A percentile compares a stretch with the other conserved stretches of the same genome.
Evolutionary conservation across 1,139 yeast species (phyloP).

Genomic region (Magnusiomyces magnusii): DNA sequence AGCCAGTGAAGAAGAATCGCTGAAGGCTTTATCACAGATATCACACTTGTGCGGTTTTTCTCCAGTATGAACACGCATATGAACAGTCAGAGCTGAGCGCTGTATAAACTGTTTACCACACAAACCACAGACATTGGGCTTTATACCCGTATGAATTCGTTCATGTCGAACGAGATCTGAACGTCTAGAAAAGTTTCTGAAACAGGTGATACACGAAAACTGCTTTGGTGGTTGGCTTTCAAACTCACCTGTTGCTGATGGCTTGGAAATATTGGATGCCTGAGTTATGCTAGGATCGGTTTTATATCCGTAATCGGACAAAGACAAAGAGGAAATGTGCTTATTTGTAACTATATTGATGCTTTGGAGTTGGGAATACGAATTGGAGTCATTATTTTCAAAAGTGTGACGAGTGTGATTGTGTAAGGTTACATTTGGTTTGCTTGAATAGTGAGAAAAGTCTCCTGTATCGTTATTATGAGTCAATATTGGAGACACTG

Average conservation of each 20-base stretch:
- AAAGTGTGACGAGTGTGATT: background rate
- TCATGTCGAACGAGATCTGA: constrained; percentile 65
- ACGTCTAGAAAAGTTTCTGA: constrained; percentile 47
- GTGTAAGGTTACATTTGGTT: background rate
- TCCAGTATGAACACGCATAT: constrained; percentile 77
- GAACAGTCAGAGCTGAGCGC: constrained; percentile 65
- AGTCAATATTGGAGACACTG: background rate
- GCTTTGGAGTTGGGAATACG: background rate
- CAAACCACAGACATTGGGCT: constrained; percentile 35
- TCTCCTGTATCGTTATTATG: background rate
- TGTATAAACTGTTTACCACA: constrained; percentile 56
- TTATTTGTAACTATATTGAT: background rate
- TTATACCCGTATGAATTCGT: constrained; percentile 82
- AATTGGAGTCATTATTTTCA: background rate
- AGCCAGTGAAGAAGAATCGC: constrained; percentile 37
- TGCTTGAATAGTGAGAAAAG: background rate
- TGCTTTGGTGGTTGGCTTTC: constrained; percentile 15
- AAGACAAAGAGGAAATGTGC: background rate
- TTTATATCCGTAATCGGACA: background rate
- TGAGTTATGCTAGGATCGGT: background rate
- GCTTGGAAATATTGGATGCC: background rate
- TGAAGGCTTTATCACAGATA: constrained; percentile 33
- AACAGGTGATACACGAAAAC: constrained; percentile 25
- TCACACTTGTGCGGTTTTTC: constrained; percentile 48
- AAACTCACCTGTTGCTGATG: background rate